Percentiles rank a stretch among this genome's conserved stretches.
phyloP scores from a whole-genome alignment of 2,329 filamentous ascomycete genomes.

The Calycina marina region DNA sequence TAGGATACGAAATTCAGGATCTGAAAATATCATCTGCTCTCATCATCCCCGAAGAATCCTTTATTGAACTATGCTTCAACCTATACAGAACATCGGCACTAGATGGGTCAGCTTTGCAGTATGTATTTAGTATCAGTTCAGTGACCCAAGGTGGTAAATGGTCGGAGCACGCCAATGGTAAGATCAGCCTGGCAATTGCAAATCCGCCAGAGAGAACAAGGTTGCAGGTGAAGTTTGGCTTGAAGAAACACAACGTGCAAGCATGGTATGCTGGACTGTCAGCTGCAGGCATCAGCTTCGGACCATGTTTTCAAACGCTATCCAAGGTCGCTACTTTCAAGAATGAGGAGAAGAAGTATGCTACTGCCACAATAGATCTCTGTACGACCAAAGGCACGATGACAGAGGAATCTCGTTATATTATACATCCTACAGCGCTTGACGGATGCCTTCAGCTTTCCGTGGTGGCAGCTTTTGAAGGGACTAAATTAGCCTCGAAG shows the following conservation, averaged over 20 bases:
- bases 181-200: not conserved
- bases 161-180: not conserved
- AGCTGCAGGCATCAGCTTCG: not conserved
- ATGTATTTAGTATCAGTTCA: not conserved
- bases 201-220: too few relatives aligned
- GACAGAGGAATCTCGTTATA: not conserved
- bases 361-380: not conserved
- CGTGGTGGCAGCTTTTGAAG: not conserved
- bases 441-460: constrained; percentile 1
- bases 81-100: not conserved
- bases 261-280: not conserved
- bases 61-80: not conserved
- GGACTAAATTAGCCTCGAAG: not conserved
- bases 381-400: not conserved
- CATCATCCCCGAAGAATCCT: not conserved
- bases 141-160: not conserved
- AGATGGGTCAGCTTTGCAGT: not conserved
- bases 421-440: not conserved
- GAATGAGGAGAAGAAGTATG: not conserved
- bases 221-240: not conserved
- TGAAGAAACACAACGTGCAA: not conserved
- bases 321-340: not conserved
- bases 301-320: not conserved
- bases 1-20: not conserved
- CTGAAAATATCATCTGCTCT: not conserved